Evolutionary conservation across 805 yeast genomes (phyloP).

Genomic region (Barnettozyma siamensis): DNA sequence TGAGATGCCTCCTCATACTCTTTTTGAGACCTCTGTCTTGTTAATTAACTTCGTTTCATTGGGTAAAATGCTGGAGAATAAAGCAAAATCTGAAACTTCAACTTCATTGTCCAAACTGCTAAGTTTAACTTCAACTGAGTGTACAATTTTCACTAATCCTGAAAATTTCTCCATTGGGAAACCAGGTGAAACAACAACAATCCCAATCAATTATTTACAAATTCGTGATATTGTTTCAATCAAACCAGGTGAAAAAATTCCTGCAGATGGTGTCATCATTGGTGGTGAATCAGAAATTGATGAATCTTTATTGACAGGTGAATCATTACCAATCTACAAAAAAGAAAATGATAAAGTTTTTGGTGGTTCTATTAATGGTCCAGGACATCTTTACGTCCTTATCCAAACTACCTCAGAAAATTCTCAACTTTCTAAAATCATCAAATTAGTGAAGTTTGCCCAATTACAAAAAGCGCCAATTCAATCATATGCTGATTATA

Average conservation of each 20-base stretch:
- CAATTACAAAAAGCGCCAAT: slow-evolving; percentile 87
- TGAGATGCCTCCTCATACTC: slow-evolving; percentile 51
- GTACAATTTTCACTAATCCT: slow-evolving; percentile 52
- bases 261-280: slow-evolving; percentile 84
- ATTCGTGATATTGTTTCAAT: slow-evolving; percentile 69
- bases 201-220: slow-evolving; percentile 77
- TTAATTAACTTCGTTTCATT: slow-evolving; percentile 74
- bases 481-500: slow-evolving; percentile 78
- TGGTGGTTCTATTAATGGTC: slow-evolving; percentile 90
- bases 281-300: slow-evolving; percentile 79
- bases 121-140: slow-evolving; percentile 72
- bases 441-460: slow-evolving; percentile 80
- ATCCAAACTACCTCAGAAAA: slow-evolving; percentile 73
- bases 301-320: slow-evolving; percentile 91
- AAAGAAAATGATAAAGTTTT: slow-evolving; percentile 54
- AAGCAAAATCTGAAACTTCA: slow-evolving; percentile 91
- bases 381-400: slow-evolving; percentile 60
- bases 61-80: slow-evolving; percentile 89
- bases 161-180: slow-evolving; percentile 18
- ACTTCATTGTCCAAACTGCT: slow-evolving; percentile 78
- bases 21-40: slow-evolving; percentile 88
- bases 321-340: slow-evolving; percentile 71
- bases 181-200: slow-evolving; percentile 33
- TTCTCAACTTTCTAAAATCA: slow-evolving; percentile 84
- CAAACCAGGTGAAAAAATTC: slow-evolving; percentile 81